Base-by-base conservation (phyloP, 805 yeast species). In the Nadsonia fulvescens region DNA sequence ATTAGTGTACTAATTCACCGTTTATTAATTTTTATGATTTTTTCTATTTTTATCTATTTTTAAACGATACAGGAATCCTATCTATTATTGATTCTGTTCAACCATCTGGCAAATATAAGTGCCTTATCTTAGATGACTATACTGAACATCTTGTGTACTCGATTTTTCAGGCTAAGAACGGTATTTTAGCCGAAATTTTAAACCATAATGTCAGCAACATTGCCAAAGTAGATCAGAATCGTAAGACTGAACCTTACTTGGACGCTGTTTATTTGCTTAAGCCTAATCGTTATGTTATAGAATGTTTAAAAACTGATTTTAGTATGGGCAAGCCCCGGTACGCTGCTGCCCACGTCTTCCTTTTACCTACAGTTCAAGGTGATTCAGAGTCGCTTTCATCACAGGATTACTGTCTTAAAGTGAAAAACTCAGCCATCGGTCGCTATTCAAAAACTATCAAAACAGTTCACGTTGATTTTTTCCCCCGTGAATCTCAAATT, bases 191-290 rank as follows among this genome's bases (percentile, higher is more conserved):
- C 9, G 45, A 42, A 22, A 35, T 44, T 7, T 38, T 46, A 22
- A 37, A 43, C 32, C 37, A 46, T 15, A 39, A 39, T 19, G 40
- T 45, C 14, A 44, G 51, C 36, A 70, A 77, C 4, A 58, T 77
- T 10, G 82, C 72, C 39, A 49, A 54, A 33, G 54, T 79, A 11
- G 86, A 75, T 37, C 56, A 63, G 14, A 54, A 52, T 21, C 59
- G 92, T 35, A 63, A 63, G 22, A 61, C 69, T 10, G 72, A 70
- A 45, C 49, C 64, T 2, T 67, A 70, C 11, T 58, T 78, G 23
- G 86, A 75, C 37, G 95, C 82, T 5, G 54, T 89, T 6, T 89
- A 89, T 48, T 52, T 89, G 14, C 49, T 81, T 10, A 77, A 75
- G 26, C 82, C 92, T 1, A 50, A 69, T 4, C 49, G 53, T 18